A percentile compares a stretch with the other conserved stretches of the same genome.
Evolutionary conservation across 768 basidiomycete genomes (phyloP).

Genomic region (Dentipellis fragilis): DNA sequence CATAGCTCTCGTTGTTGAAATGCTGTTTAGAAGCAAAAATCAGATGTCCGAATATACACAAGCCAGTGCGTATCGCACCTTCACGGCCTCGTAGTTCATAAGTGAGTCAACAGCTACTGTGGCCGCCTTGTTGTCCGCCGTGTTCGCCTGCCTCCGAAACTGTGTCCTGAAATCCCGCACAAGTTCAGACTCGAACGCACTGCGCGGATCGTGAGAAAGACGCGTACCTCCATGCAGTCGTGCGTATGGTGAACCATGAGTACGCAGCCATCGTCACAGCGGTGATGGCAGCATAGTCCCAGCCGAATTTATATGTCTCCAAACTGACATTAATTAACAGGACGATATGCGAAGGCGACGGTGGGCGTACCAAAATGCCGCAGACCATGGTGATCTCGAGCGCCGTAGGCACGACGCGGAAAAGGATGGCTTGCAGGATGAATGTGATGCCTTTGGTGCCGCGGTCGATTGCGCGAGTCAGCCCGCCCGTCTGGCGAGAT

Average conservation of each 20-base stretch:
- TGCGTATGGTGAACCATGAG: constrained; percentile 94
- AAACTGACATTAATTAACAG: neutral
- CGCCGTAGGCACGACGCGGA: constrained; percentile 92
- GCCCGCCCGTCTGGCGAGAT: constrained; percentile 86
- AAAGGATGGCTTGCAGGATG: constrained; percentile 84
- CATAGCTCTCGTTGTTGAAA: constrained; percentile 94
- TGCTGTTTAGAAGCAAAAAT: constrained; percentile 39
- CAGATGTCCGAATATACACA: neutral
- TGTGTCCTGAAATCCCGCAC: constrained; percentile 47
- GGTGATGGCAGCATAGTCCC: constrained; percentile 93
- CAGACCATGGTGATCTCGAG: constrained; percentile 95
- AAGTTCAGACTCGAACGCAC: too few relatives aligned
- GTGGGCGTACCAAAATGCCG: constrained; percentile 76
- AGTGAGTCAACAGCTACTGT: constrained; percentile 89
- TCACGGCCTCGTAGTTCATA: constrained; percentile 98
- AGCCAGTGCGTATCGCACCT: constrained; percentile 39
- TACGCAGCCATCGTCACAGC: constrained; percentile 78
- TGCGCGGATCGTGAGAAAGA: too few relatives aligned
- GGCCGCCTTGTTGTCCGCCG: constrained; percentile 94
- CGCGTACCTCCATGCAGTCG: constrained; percentile 87
- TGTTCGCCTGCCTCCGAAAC: constrained; percentile 91
- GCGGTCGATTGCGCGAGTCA: constrained; percentile 93
- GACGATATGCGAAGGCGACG: neutral
- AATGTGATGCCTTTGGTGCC: constrained; percentile 99
- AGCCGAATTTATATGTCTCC: constrained; percentile 95